Evolutionary conservation across 805 yeast species (phyloP).

Genomic region (Suhomyces sp.): DNA sequence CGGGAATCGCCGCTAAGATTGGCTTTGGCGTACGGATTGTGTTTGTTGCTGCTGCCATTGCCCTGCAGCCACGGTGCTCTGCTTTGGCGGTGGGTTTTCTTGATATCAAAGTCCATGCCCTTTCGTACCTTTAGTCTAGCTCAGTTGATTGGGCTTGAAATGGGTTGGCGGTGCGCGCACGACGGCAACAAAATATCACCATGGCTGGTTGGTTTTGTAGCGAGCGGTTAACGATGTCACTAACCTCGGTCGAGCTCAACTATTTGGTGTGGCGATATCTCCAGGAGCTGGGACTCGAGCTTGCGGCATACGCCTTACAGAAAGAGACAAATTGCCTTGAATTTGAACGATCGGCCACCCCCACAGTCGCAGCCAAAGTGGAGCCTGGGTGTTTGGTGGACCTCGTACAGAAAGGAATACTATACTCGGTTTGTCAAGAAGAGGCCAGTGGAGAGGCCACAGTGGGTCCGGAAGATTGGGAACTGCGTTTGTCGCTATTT

Average conservation of each 20-base stretch:
- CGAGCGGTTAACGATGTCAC: conserved; percentile 51
- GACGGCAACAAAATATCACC: neutral
- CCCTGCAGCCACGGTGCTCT: conserved; percentile 41
- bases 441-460: conserved; percentile 36
- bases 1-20: conserved; percentile 2
- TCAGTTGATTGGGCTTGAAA: neutral
- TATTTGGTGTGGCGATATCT: conserved; percentile 90
- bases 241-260: conserved; percentile 80
- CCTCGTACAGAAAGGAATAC: conserved; percentile 81
- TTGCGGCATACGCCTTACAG: conserved; percentile 77
- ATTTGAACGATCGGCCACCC: conserved; percentile 46
- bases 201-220: neutral
- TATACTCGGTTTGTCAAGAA: conserved; percentile 69
- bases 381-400: conserved; percentile 82
- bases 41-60: conserved; percentile 6
- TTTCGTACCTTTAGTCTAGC: neutral
- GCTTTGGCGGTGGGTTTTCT: conserved; percentile 36
- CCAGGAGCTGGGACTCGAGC: conserved; percentile 77
- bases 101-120: conserved; percentile 30
- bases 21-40: conserved; percentile 29
- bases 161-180: neutral
- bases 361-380: conserved; percentile 43
- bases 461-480: conserved; percentile 6
- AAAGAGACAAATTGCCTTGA: conserved; percentile 64
- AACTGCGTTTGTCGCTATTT: conserved; percentile 32